Evolutionary conservation across 2,329 filamentous ascomycete genomes (phyloP).

Genomic region (Colletotrichum liriopes): DNA sequence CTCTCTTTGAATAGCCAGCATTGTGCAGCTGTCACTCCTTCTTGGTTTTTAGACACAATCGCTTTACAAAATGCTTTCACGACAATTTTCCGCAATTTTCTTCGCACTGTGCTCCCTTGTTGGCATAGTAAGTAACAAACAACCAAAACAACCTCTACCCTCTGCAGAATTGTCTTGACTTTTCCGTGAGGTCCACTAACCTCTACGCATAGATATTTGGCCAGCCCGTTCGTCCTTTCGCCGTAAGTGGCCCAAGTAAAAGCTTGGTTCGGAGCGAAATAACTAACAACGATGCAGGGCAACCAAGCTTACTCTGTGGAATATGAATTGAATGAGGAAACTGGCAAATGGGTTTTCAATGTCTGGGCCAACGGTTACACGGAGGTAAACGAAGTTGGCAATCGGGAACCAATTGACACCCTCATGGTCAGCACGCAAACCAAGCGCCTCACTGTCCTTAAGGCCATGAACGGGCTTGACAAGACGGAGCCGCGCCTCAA

Average conservation of each 20-base stretch:
- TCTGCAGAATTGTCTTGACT: neutral
- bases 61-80: conserved; percentile 4
- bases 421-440: neutral
- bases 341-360: conserved; percentile 2
- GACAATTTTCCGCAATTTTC: neutral
- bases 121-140: neutral
- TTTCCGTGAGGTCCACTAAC: neutral
- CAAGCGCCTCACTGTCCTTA: conserved; percentile 14
- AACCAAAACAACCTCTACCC: fast-evolving
- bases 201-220: neutral
- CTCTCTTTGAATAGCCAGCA: neutral
- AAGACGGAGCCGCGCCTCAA: neutral
- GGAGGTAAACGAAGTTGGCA: neutral
- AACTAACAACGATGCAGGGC: neutral
- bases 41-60: neutral
- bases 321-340: neutral
- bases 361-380: conserved; percentile 15
- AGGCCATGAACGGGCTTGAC: conserved; percentile 20
- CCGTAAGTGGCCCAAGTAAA: neutral
- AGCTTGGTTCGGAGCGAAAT: fast-evolving
- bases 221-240: neutral
- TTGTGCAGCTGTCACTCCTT: neutral
- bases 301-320: conserved; percentile 4
- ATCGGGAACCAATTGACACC: neutral
- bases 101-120: neutral